These are phyloP conservation scores for Digitaria exilis DNA, from an alignment of 202 grass and related monocot genomes.

Conservation along the genomic window DNA sequence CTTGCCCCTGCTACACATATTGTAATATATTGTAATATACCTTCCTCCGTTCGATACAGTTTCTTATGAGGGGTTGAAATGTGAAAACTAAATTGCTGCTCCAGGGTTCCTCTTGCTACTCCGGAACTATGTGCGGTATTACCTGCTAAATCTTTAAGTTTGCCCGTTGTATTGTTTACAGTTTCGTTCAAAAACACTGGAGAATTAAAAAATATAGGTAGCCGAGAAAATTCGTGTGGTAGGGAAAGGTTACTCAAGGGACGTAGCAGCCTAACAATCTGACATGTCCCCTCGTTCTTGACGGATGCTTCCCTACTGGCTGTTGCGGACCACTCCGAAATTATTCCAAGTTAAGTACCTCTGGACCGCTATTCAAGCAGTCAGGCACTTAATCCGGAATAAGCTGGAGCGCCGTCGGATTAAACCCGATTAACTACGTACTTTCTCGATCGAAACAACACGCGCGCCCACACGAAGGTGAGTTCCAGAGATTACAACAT, in stretches of 20 bases:
- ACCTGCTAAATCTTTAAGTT: neutral
- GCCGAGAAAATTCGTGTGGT: neutral
- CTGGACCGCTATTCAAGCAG: no score
- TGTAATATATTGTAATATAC: neutral
- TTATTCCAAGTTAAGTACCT: no score
- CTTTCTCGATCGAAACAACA: no score
- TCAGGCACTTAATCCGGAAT: no score
- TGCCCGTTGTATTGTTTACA: neutral
- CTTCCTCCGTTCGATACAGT: neutral
- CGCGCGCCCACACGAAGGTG: no score
- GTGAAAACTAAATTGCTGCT: slow-evolving; percentile 7
- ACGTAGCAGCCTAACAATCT: neutral
- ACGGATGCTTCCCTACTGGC: neutral
- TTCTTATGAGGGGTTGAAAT: neutral
- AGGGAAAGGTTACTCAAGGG: slow-evolving; percentile 3
- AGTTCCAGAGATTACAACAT: no score
- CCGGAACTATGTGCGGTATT: neutral
- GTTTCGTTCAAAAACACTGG: neutral
- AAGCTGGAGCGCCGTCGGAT: no score
- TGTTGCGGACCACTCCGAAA: no score
- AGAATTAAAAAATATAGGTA: neutral
- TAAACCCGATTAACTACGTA: no score
- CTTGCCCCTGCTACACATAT: slow-evolving; percentile 13
- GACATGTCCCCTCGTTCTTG: slow-evolving; percentile 12
- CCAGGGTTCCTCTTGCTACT: neutral